Base-by-base conservation (phyloP, 345 rosid genomes). In the Acer negundo region DNA sequence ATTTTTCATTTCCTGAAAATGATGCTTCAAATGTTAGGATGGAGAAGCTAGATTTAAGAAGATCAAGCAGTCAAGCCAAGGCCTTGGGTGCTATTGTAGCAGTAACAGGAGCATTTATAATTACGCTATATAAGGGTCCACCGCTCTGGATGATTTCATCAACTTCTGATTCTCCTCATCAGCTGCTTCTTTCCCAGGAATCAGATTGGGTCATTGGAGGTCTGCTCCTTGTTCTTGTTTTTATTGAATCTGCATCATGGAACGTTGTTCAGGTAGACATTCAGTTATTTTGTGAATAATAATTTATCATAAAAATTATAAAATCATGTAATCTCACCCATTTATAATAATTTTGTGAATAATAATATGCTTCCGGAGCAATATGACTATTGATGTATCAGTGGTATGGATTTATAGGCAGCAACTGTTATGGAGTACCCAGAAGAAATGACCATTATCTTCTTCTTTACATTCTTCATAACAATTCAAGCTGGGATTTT, bases 101-200 rank as follows among this genome's bases (percentile, higher is more conserved):
- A 40, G 82, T 83, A 47, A 11, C 58, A 19, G 90, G 90, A 66
- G 90, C 90, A 38, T 85, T 81, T 19, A 56, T 81, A 53, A 81
- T 83, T 56, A 86, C 89, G 10, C 80, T 84, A 8, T 85, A 83
- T 23, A 69, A 67, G 66, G 88, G 88, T 38, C 86, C 88, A 38
- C 49, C 78, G 16, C 63, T 85, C 38, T 73, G 78, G 68, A 77
- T 13, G 51, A 24, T 23, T 49, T 47, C 77, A 3, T 55, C 70
- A 20, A 53, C 53, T 70, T 49, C 77, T 49, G 12, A 24, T 42
- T 65, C 67, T 26, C 16, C 71, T 9, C 69, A 75, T 74, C 73
- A 66, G 11, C 75, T 55, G 22, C 71, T 59, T 58, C 58, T 0
- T 10, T 56, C 64, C 12, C 63, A 13, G 16, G 61, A 4, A 24